These are phyloP conservation scores for Suillus subaureus DNA, from an alignment of 768 basidiomycete genomes.

Conservation along the genomic window DNA sequence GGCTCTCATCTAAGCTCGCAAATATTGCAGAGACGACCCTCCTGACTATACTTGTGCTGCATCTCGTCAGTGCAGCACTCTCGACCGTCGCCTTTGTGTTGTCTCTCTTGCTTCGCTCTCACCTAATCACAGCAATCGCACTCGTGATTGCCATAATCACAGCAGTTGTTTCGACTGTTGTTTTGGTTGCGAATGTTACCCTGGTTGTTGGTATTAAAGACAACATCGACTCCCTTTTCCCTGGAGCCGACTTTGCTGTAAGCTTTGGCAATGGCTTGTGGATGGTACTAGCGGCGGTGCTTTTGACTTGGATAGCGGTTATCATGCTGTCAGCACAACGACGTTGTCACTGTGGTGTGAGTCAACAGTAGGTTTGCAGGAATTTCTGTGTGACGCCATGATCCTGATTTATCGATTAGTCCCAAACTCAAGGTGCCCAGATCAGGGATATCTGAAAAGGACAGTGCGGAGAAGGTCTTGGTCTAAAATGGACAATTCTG, in stretches of 20 bases:
- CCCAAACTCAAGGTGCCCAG: not conserved
- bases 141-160: conserved; percentile 61
- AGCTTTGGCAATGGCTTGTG: conserved; percentile 70
- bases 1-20: conserved; percentile 47
- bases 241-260: conserved; percentile 45
- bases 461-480: not conserved
- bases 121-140: conserved; percentile 54
- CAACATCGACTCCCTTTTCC: conserved; percentile 40
- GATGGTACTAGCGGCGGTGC: conserved; percentile 63
- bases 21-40: conserved; percentile 51
- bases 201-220: conserved; percentile 54
- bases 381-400: not conserved
- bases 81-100: conserved; percentile 54
- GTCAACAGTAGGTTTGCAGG: conserved; percentile 33
- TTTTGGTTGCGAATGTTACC: conserved; percentile 65
- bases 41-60: conserved; percentile 62
- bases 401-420: not conserved
- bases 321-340: conserved; percentile 62
- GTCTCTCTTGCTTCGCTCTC: conserved; percentile 62
- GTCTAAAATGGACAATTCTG: not conserved
- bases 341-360: conserved; percentile 71
- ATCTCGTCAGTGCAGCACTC: conserved; percentile 65
- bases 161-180: conserved; percentile 53
- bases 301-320: conserved; percentile 62
- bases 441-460: not conserved